Evolutionary conservation across 1,139 yeast species (phyloP).

Genomic region (Saccharomyces hybrid): DNA sequence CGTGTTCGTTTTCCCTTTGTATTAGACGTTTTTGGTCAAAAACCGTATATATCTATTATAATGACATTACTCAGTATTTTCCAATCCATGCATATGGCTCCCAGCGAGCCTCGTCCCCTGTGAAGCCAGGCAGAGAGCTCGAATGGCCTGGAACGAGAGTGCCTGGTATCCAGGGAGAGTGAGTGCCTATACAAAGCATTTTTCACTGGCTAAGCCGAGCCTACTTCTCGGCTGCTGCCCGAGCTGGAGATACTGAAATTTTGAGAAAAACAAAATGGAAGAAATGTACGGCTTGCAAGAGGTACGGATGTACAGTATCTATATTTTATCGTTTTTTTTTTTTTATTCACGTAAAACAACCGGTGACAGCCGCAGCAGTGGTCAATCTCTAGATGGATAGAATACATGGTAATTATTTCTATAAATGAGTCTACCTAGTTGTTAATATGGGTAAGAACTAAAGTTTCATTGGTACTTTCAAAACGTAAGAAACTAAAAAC

Average conservation of each 20-base stretch:
- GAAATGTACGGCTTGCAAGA: background rate
- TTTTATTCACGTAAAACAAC: no score
- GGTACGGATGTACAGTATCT: background rate
- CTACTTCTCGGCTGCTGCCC: background rate
- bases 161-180: background rate
- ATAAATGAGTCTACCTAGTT: no score
- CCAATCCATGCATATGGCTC: no score
- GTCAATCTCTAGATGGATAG: no score
- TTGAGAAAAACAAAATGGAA: background rate
- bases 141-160: no score
- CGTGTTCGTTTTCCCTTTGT: background rate
- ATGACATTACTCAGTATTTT: background rate
- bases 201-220: no score
- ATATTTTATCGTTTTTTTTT: no score
- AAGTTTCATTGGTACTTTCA: constrained; percentile 35
- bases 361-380: no score
- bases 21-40: background rate
- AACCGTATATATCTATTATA: background rate
- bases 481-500: constrained; percentile 53
- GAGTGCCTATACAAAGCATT: no score
- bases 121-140: no score
- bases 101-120: no score
- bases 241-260: background rate
- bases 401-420: no score
- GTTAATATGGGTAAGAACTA: background rate